phyloP scores from a whole-genome alignment of 2,329 filamentous ascomycete species.

The Malbranchea cinnamomea region DNA sequence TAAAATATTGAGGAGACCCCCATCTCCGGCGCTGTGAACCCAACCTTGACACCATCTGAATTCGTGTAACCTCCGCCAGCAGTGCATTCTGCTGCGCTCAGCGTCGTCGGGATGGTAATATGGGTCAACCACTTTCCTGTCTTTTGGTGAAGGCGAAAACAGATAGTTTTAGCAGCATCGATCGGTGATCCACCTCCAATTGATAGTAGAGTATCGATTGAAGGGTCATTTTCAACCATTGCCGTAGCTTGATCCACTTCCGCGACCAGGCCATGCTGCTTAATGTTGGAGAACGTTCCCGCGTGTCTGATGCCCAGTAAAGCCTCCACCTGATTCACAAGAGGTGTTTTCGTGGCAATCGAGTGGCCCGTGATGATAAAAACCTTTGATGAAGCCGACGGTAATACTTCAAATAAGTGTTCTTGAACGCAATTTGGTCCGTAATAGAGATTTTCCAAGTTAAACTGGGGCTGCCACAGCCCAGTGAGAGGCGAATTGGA shows the following conservation, averaged over 20 bases:
- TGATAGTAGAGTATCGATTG: constrained; percentile 40
- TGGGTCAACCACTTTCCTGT: constrained; percentile 28
- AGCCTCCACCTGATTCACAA: constrained; percentile 37
- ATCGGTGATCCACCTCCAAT: constrained; percentile 43
- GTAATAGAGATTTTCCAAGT: constrained; percentile 28
- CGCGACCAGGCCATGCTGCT: too few relatives aligned
- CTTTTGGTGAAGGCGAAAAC: constrained; percentile 29
- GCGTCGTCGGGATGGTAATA: constrained; percentile 35
- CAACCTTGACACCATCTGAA: constrained; percentile 35
- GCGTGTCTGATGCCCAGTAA: constrained; percentile 34
- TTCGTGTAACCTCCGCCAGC: constrained; percentile 37
- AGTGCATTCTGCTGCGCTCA: constrained; percentile 41
- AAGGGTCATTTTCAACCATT: constrained; percentile 28
- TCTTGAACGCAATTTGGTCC: constrained; percentile 33
- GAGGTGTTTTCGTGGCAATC: constrained; percentile 37
- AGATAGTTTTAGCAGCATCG: constrained; percentile 35
- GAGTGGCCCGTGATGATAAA: constrained; percentile 43
- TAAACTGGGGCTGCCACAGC: constrained; percentile 1
- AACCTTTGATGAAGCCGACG: constrained; percentile 31
- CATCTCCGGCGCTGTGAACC: constrained; percentile 28
- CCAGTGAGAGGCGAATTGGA: constrained; percentile 1
- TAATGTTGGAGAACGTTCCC: constrained; percentile 39
- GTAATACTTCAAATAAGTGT: constrained; percentile 33
- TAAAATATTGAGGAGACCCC: constrained; percentile 38
- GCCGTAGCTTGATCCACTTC: constrained; percentile 39